Conservation (phyloP, 331 rosid genomes). For the Telfairia occidentalis region DNA sequence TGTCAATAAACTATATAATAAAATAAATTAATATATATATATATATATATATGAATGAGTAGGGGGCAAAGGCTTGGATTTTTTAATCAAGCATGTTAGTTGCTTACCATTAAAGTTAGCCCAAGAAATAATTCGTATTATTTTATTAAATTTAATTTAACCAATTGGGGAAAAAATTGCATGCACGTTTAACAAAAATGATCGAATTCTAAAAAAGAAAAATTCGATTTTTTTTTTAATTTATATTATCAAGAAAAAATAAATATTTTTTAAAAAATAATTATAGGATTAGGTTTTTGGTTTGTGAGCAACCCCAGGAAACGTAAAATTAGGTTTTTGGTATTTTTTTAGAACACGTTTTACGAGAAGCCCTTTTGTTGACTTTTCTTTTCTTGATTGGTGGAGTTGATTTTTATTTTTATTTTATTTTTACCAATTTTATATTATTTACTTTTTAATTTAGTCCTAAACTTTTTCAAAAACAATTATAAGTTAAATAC, state of each 20-base stretch:
- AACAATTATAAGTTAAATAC: no score
- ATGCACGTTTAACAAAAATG: neutral
- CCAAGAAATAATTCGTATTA: neutral
- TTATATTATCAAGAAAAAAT: neutral
- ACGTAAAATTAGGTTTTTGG: neutral
- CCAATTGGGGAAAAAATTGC: neutral
- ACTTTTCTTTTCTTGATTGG: neutral
- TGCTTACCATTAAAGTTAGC: slow-evolving; percentile 5
- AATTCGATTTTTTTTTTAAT: neutral
- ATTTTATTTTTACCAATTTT: neutral
- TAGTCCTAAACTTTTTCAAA: no score
- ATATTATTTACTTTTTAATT: no score
- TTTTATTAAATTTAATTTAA: neutral
- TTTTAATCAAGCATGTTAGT: neutral
- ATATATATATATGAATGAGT: neutral
- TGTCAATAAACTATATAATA: neutral
- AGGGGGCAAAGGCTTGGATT: neutral
- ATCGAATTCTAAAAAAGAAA: neutral
- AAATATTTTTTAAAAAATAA: neutral
- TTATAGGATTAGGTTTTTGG: neutral
- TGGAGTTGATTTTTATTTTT: neutral
- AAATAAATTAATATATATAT: neutral
- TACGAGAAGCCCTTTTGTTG: neutral
- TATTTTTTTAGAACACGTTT: neutral
- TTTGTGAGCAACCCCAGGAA: neutral